A percentile compares a stretch with the other conserved stretches of the same genome.
phyloP scores from a whole-genome alignment of 169 alveolate species.

The Fabrea salina region DNA sequence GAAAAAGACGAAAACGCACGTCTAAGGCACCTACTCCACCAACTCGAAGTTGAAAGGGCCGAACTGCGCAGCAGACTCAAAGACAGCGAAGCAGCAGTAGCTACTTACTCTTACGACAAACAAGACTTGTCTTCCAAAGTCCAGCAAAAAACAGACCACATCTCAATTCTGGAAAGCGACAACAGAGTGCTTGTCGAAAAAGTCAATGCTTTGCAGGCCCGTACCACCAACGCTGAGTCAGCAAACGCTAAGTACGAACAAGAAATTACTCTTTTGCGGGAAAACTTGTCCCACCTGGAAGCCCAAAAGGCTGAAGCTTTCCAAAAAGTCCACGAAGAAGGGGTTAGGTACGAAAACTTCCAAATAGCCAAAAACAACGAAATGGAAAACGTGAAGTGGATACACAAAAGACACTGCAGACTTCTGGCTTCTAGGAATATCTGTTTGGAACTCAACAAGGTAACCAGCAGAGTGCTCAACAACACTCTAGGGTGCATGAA shows the following conservation, averaged over 20 bases:
- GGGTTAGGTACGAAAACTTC: not conserved
- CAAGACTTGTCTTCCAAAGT: not conserved
- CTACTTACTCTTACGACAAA: not conserved
- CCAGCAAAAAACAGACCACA: not conserved
- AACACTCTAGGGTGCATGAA: not conserved
- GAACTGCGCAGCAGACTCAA: not conserved
- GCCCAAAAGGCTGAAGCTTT: not conserved
- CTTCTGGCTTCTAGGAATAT: not conserved
- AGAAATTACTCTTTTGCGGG: constrained; percentile 6
- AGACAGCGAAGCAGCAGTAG: not conserved
- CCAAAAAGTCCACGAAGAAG: not conserved
- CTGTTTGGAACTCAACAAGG: not conserved
- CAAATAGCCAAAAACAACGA: constrained; percentile 19
- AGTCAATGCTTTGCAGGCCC: not conserved
- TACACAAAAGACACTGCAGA: constrained; percentile 6
- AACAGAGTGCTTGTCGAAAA: constrained; percentile 12
- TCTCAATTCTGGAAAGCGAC: not conserved
- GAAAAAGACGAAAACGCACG: constrained; percentile 22
- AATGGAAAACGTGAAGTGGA: constrained; percentile 3
- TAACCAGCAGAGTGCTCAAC: not conserved
- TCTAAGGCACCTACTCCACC: not conserved
- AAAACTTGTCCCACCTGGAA: not conserved
- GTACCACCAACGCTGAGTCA: not conserved
- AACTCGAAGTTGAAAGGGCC: constrained; percentile 8
- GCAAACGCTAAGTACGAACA: not conserved